phyloP scores from a whole-genome alignment of 306 rosid genomes.

The Sindora glabra region DNA sequence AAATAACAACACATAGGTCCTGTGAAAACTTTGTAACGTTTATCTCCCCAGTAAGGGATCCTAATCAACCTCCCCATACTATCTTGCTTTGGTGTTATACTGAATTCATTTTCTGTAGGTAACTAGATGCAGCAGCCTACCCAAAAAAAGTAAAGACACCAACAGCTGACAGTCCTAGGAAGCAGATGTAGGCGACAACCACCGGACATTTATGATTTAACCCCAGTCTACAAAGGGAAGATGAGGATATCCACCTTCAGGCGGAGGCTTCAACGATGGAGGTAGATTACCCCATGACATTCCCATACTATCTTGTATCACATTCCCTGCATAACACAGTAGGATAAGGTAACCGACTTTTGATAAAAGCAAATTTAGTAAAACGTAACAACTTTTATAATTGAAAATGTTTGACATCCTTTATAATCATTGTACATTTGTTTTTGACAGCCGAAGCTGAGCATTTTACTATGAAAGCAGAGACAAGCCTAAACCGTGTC shows the following conservation, averaged over 20 bases:
- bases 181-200: too few relatives aligned
- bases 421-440: background rate
- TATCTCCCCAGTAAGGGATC: too few relatives aligned
- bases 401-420: background rate
- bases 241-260: conserved; percentile 46
- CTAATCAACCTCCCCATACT: too few relatives aligned
- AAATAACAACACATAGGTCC: too few relatives aligned
- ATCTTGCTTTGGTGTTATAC: too few relatives aligned
- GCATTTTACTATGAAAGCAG: background rate
- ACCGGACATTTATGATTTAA: conserved; percentile 14
- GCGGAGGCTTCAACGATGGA: conserved; percentile 71
- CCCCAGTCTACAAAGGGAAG: conserved; percentile 68
- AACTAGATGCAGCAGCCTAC: too few relatives aligned
- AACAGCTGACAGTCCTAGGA: too few relatives aligned
- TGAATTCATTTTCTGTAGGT: too few relatives aligned
- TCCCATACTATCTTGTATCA: conserved; percentile 36
- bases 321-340: conserved; percentile 36
- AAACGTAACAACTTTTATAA: background rate
- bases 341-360: background rate
- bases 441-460: background rate
- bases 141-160: too few relatives aligned
- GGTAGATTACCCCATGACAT: conserved; percentile 61
- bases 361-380: too few relatives aligned
- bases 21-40: too few relatives aligned
- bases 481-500: background rate